Evolutionary conservation across 805 yeast genomes (phyloP).

Genomic region (Candida sanyiensis): DNA sequence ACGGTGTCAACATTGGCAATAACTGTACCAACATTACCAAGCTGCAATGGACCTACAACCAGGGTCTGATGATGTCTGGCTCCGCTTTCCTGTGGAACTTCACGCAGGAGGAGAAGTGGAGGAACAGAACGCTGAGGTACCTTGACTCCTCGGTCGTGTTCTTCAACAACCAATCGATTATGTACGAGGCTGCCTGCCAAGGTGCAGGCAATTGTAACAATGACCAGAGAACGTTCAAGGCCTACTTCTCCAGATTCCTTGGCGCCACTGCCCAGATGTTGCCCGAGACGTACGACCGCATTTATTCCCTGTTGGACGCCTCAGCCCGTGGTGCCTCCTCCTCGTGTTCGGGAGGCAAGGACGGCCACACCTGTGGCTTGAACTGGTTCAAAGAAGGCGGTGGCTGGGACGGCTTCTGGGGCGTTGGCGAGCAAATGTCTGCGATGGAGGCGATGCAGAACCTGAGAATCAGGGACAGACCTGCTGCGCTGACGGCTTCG

Average conservation of each 20-base stretch:
- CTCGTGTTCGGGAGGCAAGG: constrained; percentile 76
- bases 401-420: constrained; percentile 63
- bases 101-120: constrained; percentile 57
- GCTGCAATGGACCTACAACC: constrained; percentile 71
- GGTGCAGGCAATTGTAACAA: constrained; percentile 50
- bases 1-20: constrained; percentile 46
- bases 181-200: constrained; percentile 75
- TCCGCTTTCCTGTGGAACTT: constrained; percentile 61
- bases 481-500: constrained; percentile 52
- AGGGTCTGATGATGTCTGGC: constrained; percentile 64
- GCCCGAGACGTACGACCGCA: constrained; percentile 44
- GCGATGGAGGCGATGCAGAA: constrained; percentile 58
- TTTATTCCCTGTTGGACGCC: constrained; percentile 40
- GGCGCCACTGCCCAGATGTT: constrained; percentile 58
- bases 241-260: constrained; percentile 58
- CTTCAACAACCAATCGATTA: constrained; percentile 47
- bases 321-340: constrained; percentile 69
- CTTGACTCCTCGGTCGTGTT: constrained; percentile 48
- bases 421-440: constrained; percentile 80
- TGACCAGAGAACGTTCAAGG: constrained; percentile 74
- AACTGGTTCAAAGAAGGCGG: constrained; percentile 48
- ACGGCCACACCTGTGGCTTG: constrained; percentile 77
- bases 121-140: constrained; percentile 43
- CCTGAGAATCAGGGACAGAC: constrained; percentile 30
- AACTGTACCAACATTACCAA: constrained; percentile 49